phyloP scores from a whole-genome alignment of 345 rosid species.

The Eucalyptus viminalis region DNA sequence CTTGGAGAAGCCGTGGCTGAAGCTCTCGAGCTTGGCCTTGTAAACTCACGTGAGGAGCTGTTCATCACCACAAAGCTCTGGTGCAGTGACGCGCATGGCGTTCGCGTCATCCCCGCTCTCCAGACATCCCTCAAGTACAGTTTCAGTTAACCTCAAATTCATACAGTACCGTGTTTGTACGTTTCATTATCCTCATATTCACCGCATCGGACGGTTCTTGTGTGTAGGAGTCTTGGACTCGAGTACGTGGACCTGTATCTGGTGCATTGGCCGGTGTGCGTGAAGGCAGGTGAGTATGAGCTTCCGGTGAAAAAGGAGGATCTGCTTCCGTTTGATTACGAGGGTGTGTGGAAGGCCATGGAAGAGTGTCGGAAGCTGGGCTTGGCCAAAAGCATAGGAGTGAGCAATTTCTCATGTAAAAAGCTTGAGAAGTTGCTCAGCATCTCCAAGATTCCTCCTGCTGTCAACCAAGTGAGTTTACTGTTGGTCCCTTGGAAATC shows the following conservation, averaged over 20 bases:
- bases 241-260: neutral
- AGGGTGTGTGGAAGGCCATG: constrained; percentile 24
- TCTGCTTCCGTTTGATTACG: constrained; percentile 1
- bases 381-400: constrained; percentile 23
- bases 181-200: neutral
- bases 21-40: constrained; percentile 13
- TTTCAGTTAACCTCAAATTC: neutral
- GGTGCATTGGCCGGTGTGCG: neutral
- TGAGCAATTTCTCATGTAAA: constrained; percentile 18
- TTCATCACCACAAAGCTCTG: constrained; percentile 32
- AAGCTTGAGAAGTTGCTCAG: constrained; percentile 14
- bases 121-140: neutral
- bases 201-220: neutral
- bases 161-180: neutral
- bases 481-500: neutral
- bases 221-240: neutral
- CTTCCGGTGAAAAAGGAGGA: neutral
- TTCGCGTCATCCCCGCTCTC: neutral
- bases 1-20: constrained; percentile 22
- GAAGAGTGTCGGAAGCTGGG: constrained; percentile 22
- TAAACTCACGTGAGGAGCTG: constrained; percentile 16
- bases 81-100: constrained; percentile 10
- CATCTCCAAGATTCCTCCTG: constrained; percentile 14
- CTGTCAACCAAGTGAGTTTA: constrained; percentile 14
- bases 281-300: neutral